These are phyloP conservation scores for Macaranga tanarius DNA, from an alignment of 441 rosid species.

Conservation along the genomic window DNA sequence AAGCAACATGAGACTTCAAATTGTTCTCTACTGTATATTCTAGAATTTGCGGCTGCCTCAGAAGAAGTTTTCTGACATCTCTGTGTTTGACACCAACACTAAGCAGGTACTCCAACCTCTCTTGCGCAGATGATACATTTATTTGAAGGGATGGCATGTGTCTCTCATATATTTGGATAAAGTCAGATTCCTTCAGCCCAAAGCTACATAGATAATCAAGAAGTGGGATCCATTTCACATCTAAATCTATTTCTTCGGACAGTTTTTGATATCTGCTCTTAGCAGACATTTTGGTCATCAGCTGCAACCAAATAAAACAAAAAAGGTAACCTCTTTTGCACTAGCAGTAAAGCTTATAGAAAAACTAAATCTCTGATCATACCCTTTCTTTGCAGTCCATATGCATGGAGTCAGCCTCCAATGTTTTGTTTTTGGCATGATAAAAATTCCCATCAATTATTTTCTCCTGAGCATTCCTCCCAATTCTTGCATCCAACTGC, in stretches of 20 bases:
- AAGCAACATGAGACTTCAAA: constrained; percentile 77
- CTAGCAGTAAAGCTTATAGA: background rate
- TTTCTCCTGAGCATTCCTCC: constrained; percentile 31
- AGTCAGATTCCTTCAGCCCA: constrained; percentile 83
- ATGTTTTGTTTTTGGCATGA: constrained; percentile 24
- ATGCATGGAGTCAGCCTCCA: constrained; percentile 37
- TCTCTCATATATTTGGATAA: constrained; percentile 83
- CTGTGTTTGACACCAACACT: constrained; percentile 86
- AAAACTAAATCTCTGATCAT: constrained; percentile 18
- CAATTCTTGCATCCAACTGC: constrained; percentile 28
- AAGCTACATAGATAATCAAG: constrained; percentile 74
- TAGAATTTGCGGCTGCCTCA: constrained; percentile 90
- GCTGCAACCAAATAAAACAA: constrained; percentile 41
- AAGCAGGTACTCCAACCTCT: constrained; percentile 80
- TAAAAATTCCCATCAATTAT: constrained; percentile 20
- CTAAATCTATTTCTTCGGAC: constrained; percentile 68
- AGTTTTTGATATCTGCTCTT: constrained; percentile 52
- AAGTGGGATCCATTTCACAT: constrained; percentile 82
- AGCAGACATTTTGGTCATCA: constrained; percentile 32
- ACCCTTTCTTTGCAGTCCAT: constrained; percentile 51
- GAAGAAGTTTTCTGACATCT: constrained; percentile 74
- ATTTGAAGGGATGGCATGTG: constrained; percentile 81
- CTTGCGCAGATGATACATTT: constrained; percentile 70
- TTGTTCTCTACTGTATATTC: constrained; percentile 82
- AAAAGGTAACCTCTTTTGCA: background rate